Conservation (phyloP, 1,139 yeast genomes). For the Sugiyamaella xylanicola region DNA sequence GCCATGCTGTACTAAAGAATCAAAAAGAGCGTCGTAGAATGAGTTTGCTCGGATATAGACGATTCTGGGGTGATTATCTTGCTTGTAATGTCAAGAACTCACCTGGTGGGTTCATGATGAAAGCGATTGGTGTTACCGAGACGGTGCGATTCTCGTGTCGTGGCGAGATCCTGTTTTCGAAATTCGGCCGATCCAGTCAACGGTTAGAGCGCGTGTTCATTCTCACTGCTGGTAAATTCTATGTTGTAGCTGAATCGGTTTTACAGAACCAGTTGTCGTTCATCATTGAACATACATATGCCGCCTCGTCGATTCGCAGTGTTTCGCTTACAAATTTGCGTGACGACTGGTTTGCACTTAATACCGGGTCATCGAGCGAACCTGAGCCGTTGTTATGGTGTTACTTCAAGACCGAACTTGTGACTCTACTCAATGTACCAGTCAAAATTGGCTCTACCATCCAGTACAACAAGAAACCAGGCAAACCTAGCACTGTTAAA, state of each 20-base stretch:
- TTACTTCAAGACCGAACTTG: conserved; percentile 85
- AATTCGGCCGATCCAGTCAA: conserved; percentile 90
- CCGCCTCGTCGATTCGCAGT: conserved; percentile 61
- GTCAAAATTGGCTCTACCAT: conserved; percentile 73
- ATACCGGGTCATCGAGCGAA: conserved; percentile 50
- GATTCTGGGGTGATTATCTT: conserved; percentile 93
- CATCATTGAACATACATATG: conserved; percentile 63
- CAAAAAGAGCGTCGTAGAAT: conserved; percentile 89
- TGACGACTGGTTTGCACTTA: conserved; percentile 92
- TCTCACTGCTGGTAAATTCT: conserved; percentile 62
- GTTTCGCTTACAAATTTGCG: conserved; percentile 74
- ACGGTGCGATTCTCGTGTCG: conserved; percentile 73
- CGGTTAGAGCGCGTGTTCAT: conserved; percentile 74
- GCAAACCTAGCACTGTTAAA: conserved; percentile 70
- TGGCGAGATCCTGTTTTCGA: conserved; percentile 79
- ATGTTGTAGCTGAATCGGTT: conserved; percentile 70
- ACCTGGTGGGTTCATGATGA: conserved; percentile 61
- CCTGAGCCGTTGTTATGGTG: conserved; percentile 84
- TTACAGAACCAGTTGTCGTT: conserved; percentile 73
- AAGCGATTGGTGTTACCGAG: conserved; percentile 70
- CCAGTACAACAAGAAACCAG: conserved; percentile 88
- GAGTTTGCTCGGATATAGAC: conserved; percentile 84
- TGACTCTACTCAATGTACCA: conserved; percentile 67
- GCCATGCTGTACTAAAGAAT: conserved; percentile 66
- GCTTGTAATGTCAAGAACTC: conserved; percentile 73